Evolutionary conservation across 1,284 basidiomycete species (phyloP).

Genomic region (Phellopilus nigrolimitatus): DNA sequence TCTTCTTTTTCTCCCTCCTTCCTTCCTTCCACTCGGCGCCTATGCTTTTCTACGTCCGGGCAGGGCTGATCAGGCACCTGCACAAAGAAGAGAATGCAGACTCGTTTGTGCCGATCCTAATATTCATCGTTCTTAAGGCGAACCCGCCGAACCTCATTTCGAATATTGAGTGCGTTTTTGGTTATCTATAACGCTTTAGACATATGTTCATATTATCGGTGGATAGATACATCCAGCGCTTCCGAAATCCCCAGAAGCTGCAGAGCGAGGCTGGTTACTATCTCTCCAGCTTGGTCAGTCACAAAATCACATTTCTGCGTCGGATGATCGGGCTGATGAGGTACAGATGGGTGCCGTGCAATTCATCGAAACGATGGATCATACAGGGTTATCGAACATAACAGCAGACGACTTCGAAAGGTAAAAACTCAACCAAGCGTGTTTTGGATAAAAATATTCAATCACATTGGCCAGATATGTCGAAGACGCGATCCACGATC

Average conservation of each 20-base stretch:
- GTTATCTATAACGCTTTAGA: not conserved
- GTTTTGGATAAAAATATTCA: conserved; percentile 7
- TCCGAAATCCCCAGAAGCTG: conserved; percentile 84
- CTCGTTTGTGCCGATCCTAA: conserved; percentile 91
- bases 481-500: conserved; percentile 75
- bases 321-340: not conserved
- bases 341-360: conserved; percentile 83
- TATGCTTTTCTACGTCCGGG: conserved; percentile 1
- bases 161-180: conserved; percentile 78
- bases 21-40: conserved; percentile 14
- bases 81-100: conserved; percentile 80
- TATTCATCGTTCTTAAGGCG: conserved; percentile 90
- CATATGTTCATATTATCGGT: conserved; percentile 1
- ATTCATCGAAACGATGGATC: conserved; percentile 97
- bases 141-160: conserved; percentile 92
- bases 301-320: not conserved
- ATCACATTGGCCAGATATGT: conserved; percentile 50
- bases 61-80: conserved; percentile 87
- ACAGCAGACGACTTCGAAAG: conserved; percentile 89
- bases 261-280: conserved; percentile 98
- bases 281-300: conserved; percentile 81
- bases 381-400: conserved; percentile 87
- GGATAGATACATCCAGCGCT: conserved; percentile 90
- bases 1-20: conserved; percentile 7
- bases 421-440: no score